phyloP scores from a whole-genome alignment of 495 filamentous ascomycete species.

The Penicillium nucicola region DNA sequence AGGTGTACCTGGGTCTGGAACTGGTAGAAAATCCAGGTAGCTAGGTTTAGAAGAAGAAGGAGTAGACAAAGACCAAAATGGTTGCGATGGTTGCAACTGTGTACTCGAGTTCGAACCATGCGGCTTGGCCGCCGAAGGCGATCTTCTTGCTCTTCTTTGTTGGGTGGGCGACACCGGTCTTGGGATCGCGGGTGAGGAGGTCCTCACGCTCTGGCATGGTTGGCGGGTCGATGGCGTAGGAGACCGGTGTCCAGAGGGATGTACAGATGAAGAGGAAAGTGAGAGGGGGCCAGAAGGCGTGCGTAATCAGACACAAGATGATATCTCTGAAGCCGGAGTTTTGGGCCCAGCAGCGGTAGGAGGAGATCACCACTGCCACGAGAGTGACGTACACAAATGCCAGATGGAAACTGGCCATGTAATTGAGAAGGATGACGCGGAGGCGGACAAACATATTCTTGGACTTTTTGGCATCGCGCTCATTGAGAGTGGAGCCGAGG shows the following conservation, averaged over 20 bases:
- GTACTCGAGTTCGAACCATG: slow-evolving; percentile 43
- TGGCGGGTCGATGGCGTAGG: slow-evolving; percentile 44
- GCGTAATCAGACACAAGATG: slow-evolving; percentile 40
- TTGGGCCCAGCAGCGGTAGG: slow-evolving; percentile 32
- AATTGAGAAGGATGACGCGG: slow-evolving; percentile 31
- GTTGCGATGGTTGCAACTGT: slow-evolving; percentile 35
- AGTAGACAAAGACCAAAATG: slow-evolving; percentile 37
- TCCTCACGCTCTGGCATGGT: slow-evolving; percentile 42
- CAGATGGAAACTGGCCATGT: slow-evolving; percentile 35
- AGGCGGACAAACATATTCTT: slow-evolving; percentile 30
- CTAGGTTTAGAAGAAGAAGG: slow-evolving; percentile 33
- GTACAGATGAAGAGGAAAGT: slow-evolving; percentile 36
- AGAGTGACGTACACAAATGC: slow-evolving; percentile 41
- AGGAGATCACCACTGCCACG: slow-evolving; percentile 31
- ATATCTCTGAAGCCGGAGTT: slow-evolving; percentile 22
- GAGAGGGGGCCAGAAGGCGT: slow-evolving; percentile 47
- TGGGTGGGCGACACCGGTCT: slow-evolving; percentile 45
- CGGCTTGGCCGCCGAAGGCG: slow-evolving; percentile 37
- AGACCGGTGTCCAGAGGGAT: slow-evolving; percentile 37
- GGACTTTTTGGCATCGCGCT: slow-evolving; percentile 29
- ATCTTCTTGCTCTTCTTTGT: slow-evolving; percentile 41
- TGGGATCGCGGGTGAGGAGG: slow-evolving; percentile 37
- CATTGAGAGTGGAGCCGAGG: slow-evolving; percentile 27
- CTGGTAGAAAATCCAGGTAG: background rate
- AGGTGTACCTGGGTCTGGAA: background rate